Conservation (phyloP, 2,329 filamentous ascomycete species). For the Ophiognomonia clavigignenti-juglandacearum region DNA sequence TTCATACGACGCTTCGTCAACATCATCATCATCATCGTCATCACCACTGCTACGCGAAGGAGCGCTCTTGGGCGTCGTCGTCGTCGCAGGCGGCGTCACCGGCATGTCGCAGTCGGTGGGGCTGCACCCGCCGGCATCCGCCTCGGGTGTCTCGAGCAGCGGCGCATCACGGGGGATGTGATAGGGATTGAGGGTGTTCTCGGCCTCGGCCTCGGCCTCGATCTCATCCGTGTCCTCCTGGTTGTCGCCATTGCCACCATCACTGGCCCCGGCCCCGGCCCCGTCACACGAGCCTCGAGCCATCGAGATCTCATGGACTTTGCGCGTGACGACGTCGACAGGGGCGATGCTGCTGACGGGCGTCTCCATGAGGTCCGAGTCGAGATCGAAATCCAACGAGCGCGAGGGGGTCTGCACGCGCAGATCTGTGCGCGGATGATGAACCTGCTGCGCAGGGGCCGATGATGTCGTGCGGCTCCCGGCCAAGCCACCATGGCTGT, state of each 20-base stretch:
- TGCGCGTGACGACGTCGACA: no score
- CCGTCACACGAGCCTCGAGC: no score
- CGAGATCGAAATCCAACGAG: conserved; percentile 20
- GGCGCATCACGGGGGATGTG: conserved; percentile 11
- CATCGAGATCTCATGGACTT: conserved; percentile 5
- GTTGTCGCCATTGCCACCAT: no score
- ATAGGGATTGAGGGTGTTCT: no score
- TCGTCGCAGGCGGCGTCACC: conserved; percentile 5
- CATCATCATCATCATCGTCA: background rate
- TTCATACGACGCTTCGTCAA: background rate
- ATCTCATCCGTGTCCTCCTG: background rate
- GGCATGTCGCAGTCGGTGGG: conserved; percentile 6
- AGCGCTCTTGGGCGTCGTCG: background rate
- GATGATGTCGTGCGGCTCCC: no score
- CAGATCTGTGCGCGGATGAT: conserved; percentile 8
- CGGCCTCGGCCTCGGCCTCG: no score
- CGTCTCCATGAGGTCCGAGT: conserved; percentile 19
- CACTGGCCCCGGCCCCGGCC: no score
- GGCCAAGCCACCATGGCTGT: no score
- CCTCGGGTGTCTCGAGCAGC: conserved; percentile 13
- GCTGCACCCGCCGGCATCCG: conserved; percentile 6
- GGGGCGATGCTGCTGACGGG: no score
- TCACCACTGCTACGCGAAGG: background rate
- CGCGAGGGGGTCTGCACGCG: conserved; percentile 10
- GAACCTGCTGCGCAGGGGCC: no score